phyloP scores from a whole-genome alignment of 2,329 filamentous ascomycete genomes.

The Gyromitra esculenta region DNA sequence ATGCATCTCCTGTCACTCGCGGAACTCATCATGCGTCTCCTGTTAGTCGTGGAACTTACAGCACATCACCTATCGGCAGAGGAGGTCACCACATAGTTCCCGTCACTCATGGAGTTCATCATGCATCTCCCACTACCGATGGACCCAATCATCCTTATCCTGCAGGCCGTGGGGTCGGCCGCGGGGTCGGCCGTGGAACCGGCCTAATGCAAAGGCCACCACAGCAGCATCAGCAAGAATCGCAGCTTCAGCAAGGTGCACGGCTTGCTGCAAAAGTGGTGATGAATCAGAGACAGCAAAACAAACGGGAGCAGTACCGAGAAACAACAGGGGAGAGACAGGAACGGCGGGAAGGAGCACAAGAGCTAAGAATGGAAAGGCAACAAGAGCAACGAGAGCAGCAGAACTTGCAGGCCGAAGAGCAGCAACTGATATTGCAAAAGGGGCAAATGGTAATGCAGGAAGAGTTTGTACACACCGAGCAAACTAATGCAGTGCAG shows the following conservation, averaged over 20 bases:
- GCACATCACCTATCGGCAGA: not conserved
- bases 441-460: not conserved
- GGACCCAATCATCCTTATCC: not conserved
- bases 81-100: not conserved
- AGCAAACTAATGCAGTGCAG: not conserved
- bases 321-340: not conserved
- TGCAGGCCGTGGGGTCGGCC: not conserved
- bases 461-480: not conserved
- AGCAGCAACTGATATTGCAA: not conserved
- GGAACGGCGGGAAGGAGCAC: not conserved
- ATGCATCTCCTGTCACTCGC: not conserved
- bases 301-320: not conserved
- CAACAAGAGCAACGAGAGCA: not conserved
- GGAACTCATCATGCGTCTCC: not conserved
- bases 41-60: not conserved
- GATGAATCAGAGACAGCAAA: not conserved
- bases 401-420: not conserved
- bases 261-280: not conserved
- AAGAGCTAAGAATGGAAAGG: not conserved
- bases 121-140: not conserved
- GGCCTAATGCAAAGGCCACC: constrained; percentile 7
- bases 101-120: not conserved
- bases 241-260: constrained; percentile 4
- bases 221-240: constrained; percentile 26
- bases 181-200: not conserved